Base-by-base conservation (phyloP, 2,329 filamentous ascomycete species). In the Lasiodiplodia citricola region DNA sequence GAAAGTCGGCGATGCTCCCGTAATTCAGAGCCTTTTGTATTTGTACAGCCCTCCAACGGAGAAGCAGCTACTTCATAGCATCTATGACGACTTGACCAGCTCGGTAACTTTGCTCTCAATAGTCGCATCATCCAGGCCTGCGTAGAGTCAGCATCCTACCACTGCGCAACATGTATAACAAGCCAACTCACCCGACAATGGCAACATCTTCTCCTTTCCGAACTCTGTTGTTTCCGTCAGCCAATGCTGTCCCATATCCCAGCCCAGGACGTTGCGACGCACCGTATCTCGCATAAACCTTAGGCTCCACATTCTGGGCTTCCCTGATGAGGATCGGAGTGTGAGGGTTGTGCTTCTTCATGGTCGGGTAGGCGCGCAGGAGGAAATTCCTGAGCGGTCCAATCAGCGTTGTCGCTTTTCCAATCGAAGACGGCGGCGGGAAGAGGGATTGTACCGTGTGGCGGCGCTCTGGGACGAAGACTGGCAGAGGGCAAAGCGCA, bases 321-420 rank as follows among this genome's bases (percentile, higher is more conserved):
- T 98, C 96, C 79, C 96, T 92, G 77, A 99, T 90, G 86, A 99
- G 86, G 82, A 99, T 98, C 67, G 96, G 96, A 60, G 88, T 94
- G 82, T 92, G 86, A 68, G 96, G 96, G 85, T 99, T 99, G 87
- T 95, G 92, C 87, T 97, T 96, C 90, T 99, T 99, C 95, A 99
- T 98, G 70, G 92, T 96, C 57, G 96, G 96, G 83, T 99, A 99
- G 73, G 94, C 90, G 80, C 93, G 90, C 73, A 91, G 91, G 73
- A 99, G 87, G 84, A 99, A 99, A 37, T 92, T 90, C 81, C 96
- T 97, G 75, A 21, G 31, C 21, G 38, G 54, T 68, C 66, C 35
- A 60, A 69, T 68, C 54, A 67, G 50, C 58, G 38, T 56, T 55
- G 66, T 63, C 38, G 63, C 56, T 44, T 56, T 64, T 64, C 57